A percentile compares a stretch with the other conserved stretches of the same genome.
Evolutionary conservation across 306 rosid species (phyloP).

Genomic region (Datisca glomerata): DNA sequence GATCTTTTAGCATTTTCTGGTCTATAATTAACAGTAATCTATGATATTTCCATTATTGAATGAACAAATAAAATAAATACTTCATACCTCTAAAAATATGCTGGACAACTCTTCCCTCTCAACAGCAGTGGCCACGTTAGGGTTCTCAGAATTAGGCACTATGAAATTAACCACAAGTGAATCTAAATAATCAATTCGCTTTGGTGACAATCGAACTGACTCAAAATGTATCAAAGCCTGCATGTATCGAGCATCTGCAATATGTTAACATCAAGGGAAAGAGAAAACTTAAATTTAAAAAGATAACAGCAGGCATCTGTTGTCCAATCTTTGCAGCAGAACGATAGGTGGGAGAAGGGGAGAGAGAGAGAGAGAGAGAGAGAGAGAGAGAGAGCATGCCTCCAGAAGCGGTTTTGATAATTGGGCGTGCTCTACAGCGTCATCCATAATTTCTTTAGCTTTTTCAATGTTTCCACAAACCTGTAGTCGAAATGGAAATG

Average conservation of each 20-base stretch:
- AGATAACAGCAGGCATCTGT: slow-evolving; percentile 1
- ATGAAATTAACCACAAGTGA: slow-evolving; percentile 65
- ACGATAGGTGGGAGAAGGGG: slow-evolving; percentile 1
- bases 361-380: too few relatives aligned
- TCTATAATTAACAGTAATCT: too few relatives aligned
- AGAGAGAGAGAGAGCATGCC: slow-evolving; percentile 30
- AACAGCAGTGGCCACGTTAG: slow-evolving; percentile 35
- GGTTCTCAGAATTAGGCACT: slow-evolving; percentile 52
- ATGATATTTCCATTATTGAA: too few relatives aligned
- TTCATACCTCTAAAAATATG: slow-evolving; percentile 78
- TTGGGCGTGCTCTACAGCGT: slow-evolving; percentile 67
- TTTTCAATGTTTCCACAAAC: slow-evolving; percentile 70
- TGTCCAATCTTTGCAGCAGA: not conserved
- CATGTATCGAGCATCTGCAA: slow-evolving; percentile 9
- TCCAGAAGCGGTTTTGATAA: slow-evolving; percentile 70
- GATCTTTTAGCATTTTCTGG: too few relatives aligned
- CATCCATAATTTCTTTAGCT: slow-evolving; percentile 64
- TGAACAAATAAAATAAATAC: too few relatives aligned
- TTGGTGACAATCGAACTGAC: slow-evolving; percentile 63
- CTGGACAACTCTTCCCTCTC: slow-evolving; percentile 87
- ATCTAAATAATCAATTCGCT: slow-evolving; percentile 60
- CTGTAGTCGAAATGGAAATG: slow-evolving; percentile 26
- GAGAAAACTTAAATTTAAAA: not conserved
- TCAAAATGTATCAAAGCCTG: slow-evolving; percentile 93
- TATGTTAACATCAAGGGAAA: slow-evolving; percentile 2